Base-by-base conservation (phyloP, 2,329 filamentous ascomycete genomes). In the Ophioceras dolichostomum region DNA sequence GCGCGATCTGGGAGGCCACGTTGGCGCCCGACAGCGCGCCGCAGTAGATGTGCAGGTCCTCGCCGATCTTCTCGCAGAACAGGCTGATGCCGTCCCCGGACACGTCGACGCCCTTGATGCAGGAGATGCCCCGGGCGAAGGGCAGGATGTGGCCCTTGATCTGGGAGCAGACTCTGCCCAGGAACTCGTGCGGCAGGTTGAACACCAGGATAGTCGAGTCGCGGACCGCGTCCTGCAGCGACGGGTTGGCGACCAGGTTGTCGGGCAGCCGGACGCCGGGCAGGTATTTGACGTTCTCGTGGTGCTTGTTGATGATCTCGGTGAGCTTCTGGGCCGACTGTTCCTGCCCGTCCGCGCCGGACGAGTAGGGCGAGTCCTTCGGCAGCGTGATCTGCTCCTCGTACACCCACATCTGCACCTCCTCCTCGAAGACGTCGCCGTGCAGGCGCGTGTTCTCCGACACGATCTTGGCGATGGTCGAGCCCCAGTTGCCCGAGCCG, bases 331-430 rank as follows among this genome's bases (percentile, higher is more conserved):
- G 83, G 3, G 81, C 75, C n/a, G n/a, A n/a, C n/a, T n/a, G n/a
- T 45, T 76, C 68, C 44, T 75, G 70, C 52, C 73, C 71, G 27
- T 72, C 67, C 41, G 69, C 61, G 16, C 71, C 53, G 49, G 83
- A 70, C 67, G 86, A 87, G 62, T 86, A 72, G 47, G 75, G 76
- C 34, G 83, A 89, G 45, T 72, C 69, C 50, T 79, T 70, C 10
- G 83, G 63, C 30, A 94, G 67, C 38, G 74, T 73, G 45, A 94
- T 79, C 18, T 94, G 75, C 60, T 98, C 91, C 62, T 98, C 91
- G 56, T 78, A 95, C 53, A 98, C 93, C 91, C 91, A 98, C 91
- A 98, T 96, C 62, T 94, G 85, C 37, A 98, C 87, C 43, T 86
- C 69, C 56, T 80, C 67, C 53, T 96, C 84, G 56, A 96, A 98